Evolutionary conservation across 1,139 yeast species (phyloP).

Genomic region (Saccharomyces hybrid): DNA sequence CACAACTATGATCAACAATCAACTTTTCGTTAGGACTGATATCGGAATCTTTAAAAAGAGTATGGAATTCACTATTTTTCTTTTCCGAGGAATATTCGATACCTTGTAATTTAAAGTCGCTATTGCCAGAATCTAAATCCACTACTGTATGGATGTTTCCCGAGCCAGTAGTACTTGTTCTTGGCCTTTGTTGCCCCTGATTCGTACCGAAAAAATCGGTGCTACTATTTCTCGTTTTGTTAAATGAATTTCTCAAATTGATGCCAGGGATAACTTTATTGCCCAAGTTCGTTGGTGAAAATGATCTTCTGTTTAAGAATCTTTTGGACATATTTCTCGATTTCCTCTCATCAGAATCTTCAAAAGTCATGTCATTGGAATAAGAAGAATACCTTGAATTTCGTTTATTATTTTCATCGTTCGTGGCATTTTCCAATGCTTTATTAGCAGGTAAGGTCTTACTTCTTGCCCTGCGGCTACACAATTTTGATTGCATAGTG

Average conservation of each 20-base stretch:
- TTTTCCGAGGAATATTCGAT: slow-evolving; percentile 35
- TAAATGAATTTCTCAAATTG: slow-evolving; percentile 19
- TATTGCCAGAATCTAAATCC: slow-evolving; percentile 12
- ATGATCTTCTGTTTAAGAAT: slow-evolving; percentile 25
- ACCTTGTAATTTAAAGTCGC: slow-evolving; percentile 22
- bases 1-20: slow-evolving; percentile 64
- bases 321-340: slow-evolving; percentile 24
- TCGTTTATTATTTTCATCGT: slow-evolving; percentile 11
- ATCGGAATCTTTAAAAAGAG: slow-evolving; percentile 42
- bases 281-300: slow-evolving; percentile 24
- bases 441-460: slow-evolving; percentile 22
- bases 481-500: slow-evolving; percentile 8
- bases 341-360: slow-evolving; percentile 15
- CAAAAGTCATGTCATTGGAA: slow-evolving; percentile 13
- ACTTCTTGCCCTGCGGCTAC: slow-evolving; percentile 17
- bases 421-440: slow-evolving; percentile 1
- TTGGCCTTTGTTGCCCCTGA: slow-evolving; percentile 4
- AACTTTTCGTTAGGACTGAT: slow-evolving; percentile 47
- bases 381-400: slow-evolving; percentile 15
- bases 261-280: slow-evolving; percentile 24
- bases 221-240: slow-evolving; percentile 15
- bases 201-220: background rate
- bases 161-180: slow-evolving; percentile 17
- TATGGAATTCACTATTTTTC: slow-evolving; percentile 57
- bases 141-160: slow-evolving; percentile 13